Evolutionary conservation across 371 early-diverging fungal genomes (phyloP), one percentile per base, ranked within the genome.

Genomic region (Gilbertella persicaria): DNA sequence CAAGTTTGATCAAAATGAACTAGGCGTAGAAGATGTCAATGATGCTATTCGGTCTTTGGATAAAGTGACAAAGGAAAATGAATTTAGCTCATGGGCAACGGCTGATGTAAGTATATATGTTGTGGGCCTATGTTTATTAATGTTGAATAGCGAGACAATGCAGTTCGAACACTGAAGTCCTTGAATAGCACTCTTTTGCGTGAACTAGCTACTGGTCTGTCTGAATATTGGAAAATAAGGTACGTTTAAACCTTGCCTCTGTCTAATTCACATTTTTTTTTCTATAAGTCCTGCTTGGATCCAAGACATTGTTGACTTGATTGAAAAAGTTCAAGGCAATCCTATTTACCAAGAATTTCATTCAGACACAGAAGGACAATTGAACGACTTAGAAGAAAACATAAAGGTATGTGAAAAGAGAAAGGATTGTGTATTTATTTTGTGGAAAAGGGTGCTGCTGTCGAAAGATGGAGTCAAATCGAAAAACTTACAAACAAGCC

Each of bases 21-120:
- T 66, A 1, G 68, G 61, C 29, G 66, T 71, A 39, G 71, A 72
- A 4, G 75, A 70, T 33, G 64, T 75, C 17, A 66, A 64, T 26
- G 64, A 71, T 45, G 69, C 69, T 0, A 26, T 69, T 6, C 45
- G 64, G 38, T 39, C 59, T 5, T 47, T 70, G 12, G 64, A 65
- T 6, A 66, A 59, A 36, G 64, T 62, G 1, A 48, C 58, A 4
- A 69, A 66, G 16, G 62, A 64, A 30, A 53, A 64, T 28, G 58
- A 64, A 26, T 23, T 67, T 4, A 37, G 36, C 19, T 57, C 37
- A 4, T 75, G 75, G 75, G 48, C 69, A 7, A 64, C 48, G 37
- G 45, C 56, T 24, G 75, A 75, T 62, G 75, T 75, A 64, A 60
- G 62, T 66, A 14, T 42, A n/a, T 51, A 21, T n/a, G 24, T 1